These are phyloP conservation scores for Aspergillus glaucus DNA, from an alignment of 2,329 filamentous ascomycete genomes.

Conservation along the genomic window DNA sequence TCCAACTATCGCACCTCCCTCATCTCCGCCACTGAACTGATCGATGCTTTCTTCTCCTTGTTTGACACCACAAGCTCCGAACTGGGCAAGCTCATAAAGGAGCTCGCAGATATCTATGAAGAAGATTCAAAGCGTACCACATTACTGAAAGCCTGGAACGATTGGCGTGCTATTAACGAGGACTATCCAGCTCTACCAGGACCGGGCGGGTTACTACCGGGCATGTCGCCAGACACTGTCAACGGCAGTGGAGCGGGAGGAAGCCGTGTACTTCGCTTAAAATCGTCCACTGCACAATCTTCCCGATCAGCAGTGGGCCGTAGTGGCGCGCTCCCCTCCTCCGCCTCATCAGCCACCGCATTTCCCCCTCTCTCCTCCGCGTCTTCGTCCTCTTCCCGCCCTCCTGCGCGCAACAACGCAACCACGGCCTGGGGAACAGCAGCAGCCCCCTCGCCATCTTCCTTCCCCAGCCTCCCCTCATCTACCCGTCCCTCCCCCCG, in stretches of 20 bases:
- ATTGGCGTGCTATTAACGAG: slow-evolving; percentile 93
- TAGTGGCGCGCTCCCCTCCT: slow-evolving; percentile 45
- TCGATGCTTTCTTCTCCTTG: slow-evolving; percentile 80
- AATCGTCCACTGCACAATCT: slow-evolving; percentile 64
- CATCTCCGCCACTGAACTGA: slow-evolving; percentile 67
- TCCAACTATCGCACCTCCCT: slow-evolving; percentile 67
- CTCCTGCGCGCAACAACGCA: slow-evolving; percentile 12
- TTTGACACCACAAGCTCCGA: slow-evolving; percentile 77
- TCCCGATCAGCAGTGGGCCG: slow-evolving; percentile 56
- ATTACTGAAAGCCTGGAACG: slow-evolving; percentile 80
- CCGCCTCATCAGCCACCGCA: slow-evolving; percentile 32
- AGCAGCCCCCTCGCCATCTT: slow-evolving; percentile 18
- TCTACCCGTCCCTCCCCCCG: slow-evolving; percentile 20
- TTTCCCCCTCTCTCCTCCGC: slow-evolving; percentile 40
- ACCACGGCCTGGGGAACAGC: slow-evolving; percentile 10
- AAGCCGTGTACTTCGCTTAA: slow-evolving; percentile 57
- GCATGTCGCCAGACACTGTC: slow-evolving; percentile 38
- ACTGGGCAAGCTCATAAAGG: slow-evolving; percentile 81
- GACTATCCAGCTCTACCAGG: slow-evolving; percentile 87
- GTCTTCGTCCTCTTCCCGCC: slow-evolving; percentile 4
- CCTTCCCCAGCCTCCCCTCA: slow-evolving; percentile 16
- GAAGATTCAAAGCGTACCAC: slow-evolving; percentile 66
- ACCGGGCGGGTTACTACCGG: slow-evolving; percentile 60
- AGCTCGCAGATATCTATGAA: slow-evolving; percentile 89
- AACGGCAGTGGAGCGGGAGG: slow-evolving; percentile 56